Evolutionary conservation across 1,284 basidiomycete genomes (phyloP), one percentile per base, ranked within the genome.

Genomic region (Phellinidium pouzarii): DNA sequence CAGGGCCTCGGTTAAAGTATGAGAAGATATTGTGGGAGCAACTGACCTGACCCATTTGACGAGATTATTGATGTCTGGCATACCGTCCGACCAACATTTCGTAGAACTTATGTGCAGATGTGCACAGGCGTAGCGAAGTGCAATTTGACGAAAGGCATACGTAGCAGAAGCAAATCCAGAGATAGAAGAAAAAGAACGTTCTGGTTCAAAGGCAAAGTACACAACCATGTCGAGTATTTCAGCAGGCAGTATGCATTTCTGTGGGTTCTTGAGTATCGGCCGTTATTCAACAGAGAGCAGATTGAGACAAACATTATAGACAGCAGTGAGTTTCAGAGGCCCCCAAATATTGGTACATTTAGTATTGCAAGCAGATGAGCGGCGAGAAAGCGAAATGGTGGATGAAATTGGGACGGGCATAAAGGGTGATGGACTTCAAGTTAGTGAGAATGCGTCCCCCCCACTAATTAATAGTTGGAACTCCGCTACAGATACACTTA

Each of bases 141-240:
- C 52, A 19, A 57, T 53, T 23, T 48, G 42, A 26, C 52, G 45
- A 17, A 53, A 53, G 23, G 52, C 51, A 42, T 36, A 52, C 7
- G 51, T 53, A 42, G 55, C 51, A 29, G 52, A 44, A 11, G 55
- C 51, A n/a, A 57, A 57, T 40, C 55, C 55, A 43, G 48, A 41
- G 26, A 57, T 50, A 36, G 52, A 34, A 7, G 46, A 26, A 29
- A 53, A 53, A n/a, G 47, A 46, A 29, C 20, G 43, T 11, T 46
- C 48, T 22, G 52, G 41, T 20, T 34, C 17, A 17, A 44, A 52
- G 14, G 48, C 47, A 19, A 50, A 44, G 27, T 22, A 43, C 14
- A 53, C 45, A 31, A 53, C 44, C 5, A 50, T 25, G 25, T 57
- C 55, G 11, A 57, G 48, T 29, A 57, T 45, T 57, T 57, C 55